Evolutionary conservation across 129 eudicot species (phyloP), one percentile per base, ranked within the genome.

Genomic region (Saposhnikovia divaricata): DNA sequence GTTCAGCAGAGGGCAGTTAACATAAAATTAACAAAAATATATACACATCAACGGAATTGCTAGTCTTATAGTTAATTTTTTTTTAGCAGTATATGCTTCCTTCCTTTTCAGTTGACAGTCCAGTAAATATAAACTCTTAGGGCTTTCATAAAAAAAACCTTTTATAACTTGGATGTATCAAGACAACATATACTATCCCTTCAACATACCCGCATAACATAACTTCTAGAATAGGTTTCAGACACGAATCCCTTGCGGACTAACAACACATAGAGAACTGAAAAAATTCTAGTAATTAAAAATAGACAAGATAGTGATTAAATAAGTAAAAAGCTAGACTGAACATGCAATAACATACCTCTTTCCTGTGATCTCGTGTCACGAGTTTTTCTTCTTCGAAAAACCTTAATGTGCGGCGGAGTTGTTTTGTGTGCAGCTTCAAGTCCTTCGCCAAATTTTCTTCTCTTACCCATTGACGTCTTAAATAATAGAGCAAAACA

Each of bases 381-480:
- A 95, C 85, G 18, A 95, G 84, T 84, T 95, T 95, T 82, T 95
- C 98, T 81, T 95, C 97, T 88, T 94, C 97, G 81, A 94, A 90
- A 82, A 95, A 95, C 34, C 94, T 91, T 72, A 95, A 79, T 66
- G 96, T 95, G 71, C 98, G 89, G 31, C 98, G 96, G 72, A 94
- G 96, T 84, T 94, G 98, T 79, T 94, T 94, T 39, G 90, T 80
- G 84, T 95, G 98, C 83, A 95, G 83, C 84, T 92, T 95, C 78
- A 95, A 85, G 88, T 90, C 99, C 91, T 92, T 95, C 9, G 99
- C 99, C 80, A 95, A 87, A 83, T 95, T 97, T 87, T 95, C 99
- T 85, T 95, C 99, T 73, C 96, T 91, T 66, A 90, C 96, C 99
- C 99, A 95, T 77, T 94, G 98, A 28, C 98, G 93, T 81, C 98